Base-by-base conservation (phyloP, 176 grass and related monocot genomes). In the Musa schizocarpa region DNA sequence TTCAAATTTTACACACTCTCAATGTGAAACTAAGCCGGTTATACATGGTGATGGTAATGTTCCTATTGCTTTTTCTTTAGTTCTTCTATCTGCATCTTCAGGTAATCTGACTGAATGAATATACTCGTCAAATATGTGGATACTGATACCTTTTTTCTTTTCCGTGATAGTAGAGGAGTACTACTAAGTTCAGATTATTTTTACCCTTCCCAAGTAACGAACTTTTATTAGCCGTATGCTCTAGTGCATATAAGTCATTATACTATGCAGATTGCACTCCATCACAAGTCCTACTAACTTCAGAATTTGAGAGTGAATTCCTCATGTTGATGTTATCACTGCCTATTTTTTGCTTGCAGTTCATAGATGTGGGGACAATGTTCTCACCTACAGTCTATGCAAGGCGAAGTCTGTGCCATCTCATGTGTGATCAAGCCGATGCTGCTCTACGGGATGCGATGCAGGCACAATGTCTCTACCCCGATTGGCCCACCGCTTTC, bases 401-500 rank as follows among this genome's bases (percentile, higher is more conserved):
- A 3, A 83, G 94, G 73, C 84, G 94, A 65, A 93, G 94, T 74
- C 65, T 98, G 14, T 98, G 94, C 82, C 74, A 91, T 82, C 90
- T 98, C 48, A 91, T 98, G 94, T 91, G 76, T 0, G 90, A 93
- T 66, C 84, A 88, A 22, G 75, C 84, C 23, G 94, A 98, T 20
- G 90, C 88, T 2, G 94, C 94, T 52, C 88, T 98, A 49, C 81
- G 90, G 19, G 94, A 98, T 9, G 94, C 94, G 20, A 98, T 98
- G 94, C 94, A 98, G 77, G 94, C 94, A 1, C 94, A 98, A 16
- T 98, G 94, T 0, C 68, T 90, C 11, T 85, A 83, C 77, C 90
- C 94, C 9, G 94, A 98, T 4, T 98, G 94, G 94, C 88, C 90
- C 20, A 93, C 88, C 13, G 94, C 94, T 10, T 98, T 98, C 86